Percentiles rank a stretch among this genome's conserved stretches.
These are phyloP conservation scores for Eutrema heterophyllum DNA, from an alignment of 345 rosid genomes.

Conservation along the genomic window DNA sequence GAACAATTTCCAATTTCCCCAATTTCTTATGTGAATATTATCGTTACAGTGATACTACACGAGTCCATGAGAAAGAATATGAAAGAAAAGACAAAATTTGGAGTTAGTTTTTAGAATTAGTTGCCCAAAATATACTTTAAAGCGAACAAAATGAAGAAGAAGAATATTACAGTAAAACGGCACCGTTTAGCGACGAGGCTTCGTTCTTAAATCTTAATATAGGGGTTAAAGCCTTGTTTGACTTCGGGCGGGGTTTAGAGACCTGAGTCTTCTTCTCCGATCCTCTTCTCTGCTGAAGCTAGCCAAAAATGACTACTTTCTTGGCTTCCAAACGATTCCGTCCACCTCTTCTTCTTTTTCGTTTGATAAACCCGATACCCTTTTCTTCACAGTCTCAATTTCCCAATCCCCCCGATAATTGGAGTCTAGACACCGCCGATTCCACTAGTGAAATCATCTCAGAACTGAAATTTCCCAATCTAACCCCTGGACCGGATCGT, in stretches of 20 bases:
- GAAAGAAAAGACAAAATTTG: no score
- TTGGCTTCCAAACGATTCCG: background rate
- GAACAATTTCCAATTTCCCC: no score
- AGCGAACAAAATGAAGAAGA: no score
- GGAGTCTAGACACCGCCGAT: background rate
- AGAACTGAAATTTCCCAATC: background rate
- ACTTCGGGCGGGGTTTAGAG: background rate
- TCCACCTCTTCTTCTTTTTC: background rate
- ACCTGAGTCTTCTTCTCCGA: background rate
- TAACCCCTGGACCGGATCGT: background rate
- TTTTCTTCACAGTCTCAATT: constrained; percentile 37
- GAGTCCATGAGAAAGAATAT: no score
- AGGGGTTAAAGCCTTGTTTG: background rate
- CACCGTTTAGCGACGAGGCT: background rate
- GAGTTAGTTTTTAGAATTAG: no score
- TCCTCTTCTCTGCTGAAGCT: background rate
- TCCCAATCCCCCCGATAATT: background rate
- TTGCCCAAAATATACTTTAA: no score
- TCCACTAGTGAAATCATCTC: constrained; percentile 12
- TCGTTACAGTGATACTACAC: no score
- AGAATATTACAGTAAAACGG: no score
- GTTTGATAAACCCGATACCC: constrained; percentile 19
- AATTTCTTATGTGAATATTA: no score
- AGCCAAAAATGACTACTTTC: constrained; percentile 2
- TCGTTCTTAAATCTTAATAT: background rate